phyloP scores from a whole-genome alignment of 805 yeast species.

The Candida sakaeoensis region DNA sequence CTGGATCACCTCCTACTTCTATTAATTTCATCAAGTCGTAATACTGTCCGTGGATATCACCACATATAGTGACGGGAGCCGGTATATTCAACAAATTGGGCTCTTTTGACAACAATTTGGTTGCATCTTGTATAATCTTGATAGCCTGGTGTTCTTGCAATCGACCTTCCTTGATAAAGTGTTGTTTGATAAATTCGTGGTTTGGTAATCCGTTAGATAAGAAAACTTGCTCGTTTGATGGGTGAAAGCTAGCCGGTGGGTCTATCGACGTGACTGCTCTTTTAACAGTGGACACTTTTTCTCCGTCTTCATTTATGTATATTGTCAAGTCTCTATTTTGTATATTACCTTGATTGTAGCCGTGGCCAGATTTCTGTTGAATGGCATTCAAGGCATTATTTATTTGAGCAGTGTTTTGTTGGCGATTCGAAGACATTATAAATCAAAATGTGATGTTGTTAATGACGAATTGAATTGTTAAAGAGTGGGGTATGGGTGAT shows the following conservation, averaged over 20 bases:
- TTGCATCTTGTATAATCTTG: slow-evolving; percentile 62
- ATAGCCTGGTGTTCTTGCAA: slow-evolving; percentile 67
- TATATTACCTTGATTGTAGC: background rate
- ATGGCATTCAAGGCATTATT: slow-evolving; percentile 64
- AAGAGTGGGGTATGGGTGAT: background rate
- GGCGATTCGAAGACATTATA: slow-evolving; percentile 8
- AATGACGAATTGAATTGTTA: no score
- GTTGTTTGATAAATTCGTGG: slow-evolving; percentile 64
- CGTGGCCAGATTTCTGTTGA: slow-evolving; percentile 37
- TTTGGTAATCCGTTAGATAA: slow-evolving; percentile 64
- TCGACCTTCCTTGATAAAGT: slow-evolving; percentile 79
- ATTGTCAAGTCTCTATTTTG: slow-evolving; percentile 37
- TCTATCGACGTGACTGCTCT: slow-evolving; percentile 54
- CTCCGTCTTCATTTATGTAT: slow-evolving; percentile 58
- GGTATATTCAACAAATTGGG: slow-evolving; percentile 79
- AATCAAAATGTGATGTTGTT: no score
- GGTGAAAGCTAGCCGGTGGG: slow-evolving; percentile 63
- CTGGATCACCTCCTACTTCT: slow-evolving; percentile 91
- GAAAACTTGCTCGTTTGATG: slow-evolving; percentile 69
- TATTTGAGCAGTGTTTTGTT: slow-evolving; percentile 34
- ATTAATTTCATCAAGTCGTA: slow-evolving; percentile 85
- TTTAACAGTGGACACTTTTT: slow-evolving; percentile 49
- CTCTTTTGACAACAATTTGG: slow-evolving; percentile 58
- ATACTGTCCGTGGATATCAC: slow-evolving; percentile 96
- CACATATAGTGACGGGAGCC: slow-evolving; percentile 94